Evolutionary conservation across 2,329 filamentous ascomycete species (phyloP), one percentile per base, ranked within the genome.

Genomic region (Alternaria consortialis): DNA sequence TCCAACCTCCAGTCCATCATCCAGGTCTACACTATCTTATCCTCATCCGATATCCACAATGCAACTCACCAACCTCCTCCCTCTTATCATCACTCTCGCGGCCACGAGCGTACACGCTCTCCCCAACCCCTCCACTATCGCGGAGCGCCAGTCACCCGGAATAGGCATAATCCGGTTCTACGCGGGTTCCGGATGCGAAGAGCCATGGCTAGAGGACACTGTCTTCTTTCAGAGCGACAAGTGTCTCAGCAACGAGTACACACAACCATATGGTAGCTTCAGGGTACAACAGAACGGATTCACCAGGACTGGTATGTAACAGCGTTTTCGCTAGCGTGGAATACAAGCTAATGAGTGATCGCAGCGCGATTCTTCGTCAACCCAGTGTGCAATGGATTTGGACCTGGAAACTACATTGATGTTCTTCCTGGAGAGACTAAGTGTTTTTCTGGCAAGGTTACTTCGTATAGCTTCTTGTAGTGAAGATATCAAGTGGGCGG

Each of bases 111-210:
- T 44, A 17, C 36, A 11, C 12, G 59, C 59, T 13, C 32, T 31
- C 7, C 53, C 46, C 31, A 46, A 54, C 15, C 55, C 37, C 42
- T 34, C 37, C 7, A 25, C 27, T 23, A 23, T 37, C 15, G 20
- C 23, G 3, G 20, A 37, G n/a, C 48, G 46, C 7, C 48, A 39
- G 15, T 31, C 42, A 25, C 32, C 50, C 36, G 32, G 32, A 23
- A 54, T 44, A 11, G 50, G 42, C n/a, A 54, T 54, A 37, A 50
- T 58, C 23, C 59, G 42, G 11, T 62, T 59, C 51, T 53, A 44
- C 37, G 48, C 32, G 13, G 55, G 31, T n/a, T n/a, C 13, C 20
- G 56, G 34, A 23, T 62, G 56, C 50, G 40, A 59, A 36, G 40
- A 53, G 20, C 50, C 47, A 15, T 59, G 55, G 56, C 48, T 55